Conservation (phyloP, 179 eudicot species). For the Beta macrorhiza region DNA sequence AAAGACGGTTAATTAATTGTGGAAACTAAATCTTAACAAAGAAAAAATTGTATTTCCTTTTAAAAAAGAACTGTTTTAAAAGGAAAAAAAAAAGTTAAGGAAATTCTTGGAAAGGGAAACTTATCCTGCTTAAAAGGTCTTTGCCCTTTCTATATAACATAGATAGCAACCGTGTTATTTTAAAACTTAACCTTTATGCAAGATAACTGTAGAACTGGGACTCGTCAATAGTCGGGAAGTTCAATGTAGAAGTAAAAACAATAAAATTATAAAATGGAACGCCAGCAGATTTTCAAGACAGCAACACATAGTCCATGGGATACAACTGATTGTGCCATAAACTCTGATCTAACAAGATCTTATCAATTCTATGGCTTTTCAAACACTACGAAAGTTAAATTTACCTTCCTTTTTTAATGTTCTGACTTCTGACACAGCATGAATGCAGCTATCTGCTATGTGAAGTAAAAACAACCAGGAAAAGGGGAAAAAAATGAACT, state of each 20-base stretch:
- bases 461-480: background rate
- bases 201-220: background rate
- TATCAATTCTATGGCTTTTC: background rate
- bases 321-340: background rate
- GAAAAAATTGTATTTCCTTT: too few species aligned
- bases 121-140: too few species aligned
- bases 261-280: background rate
- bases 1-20: too few species aligned
- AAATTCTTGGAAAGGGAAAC: too few species aligned
- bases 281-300: background rate
- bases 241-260: background rate
- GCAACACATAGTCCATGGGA: background rate
- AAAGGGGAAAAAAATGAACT: background rate
- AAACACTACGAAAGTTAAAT: background rate
- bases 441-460: background rate
- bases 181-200: background rate
- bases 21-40: too few species aligned
- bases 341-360: background rate
- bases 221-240: background rate
- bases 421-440: background rate
- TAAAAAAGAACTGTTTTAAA: too few species aligned
- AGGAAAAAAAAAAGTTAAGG: too few species aligned
- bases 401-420: background rate
- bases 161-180: too few species aligned
- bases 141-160: too few species aligned